phyloP scores from a whole-genome alignment of 1,139 yeast genomes.

The Lodderomyces pseudojiufengensis region DNA sequence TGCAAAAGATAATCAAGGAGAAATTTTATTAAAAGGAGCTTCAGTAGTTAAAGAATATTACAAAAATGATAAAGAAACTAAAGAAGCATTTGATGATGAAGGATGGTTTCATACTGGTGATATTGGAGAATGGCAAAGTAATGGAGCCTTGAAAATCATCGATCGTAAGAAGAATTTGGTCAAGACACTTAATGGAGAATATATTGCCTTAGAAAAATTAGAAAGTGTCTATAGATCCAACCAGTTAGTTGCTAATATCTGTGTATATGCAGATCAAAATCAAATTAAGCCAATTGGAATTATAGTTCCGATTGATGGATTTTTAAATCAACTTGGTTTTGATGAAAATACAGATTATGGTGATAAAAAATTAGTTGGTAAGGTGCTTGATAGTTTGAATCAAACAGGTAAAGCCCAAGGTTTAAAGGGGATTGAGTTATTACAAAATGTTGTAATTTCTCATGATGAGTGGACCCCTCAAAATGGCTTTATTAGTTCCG shows the following conservation, averaged over 20 bases:
- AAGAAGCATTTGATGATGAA: conserved; percentile 70
- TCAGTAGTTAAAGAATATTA: conserved; percentile 75
- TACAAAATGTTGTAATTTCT: conserved; percentile 72
- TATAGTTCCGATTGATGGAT: conserved; percentile 73
- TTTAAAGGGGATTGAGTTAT: conserved; percentile 78
- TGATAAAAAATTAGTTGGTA: conserved; percentile 54
- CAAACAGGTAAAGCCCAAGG: conserved; percentile 81
- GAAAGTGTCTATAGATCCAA: conserved; percentile 86
- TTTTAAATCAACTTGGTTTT: conserved; percentile 49
- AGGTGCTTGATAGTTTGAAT: conserved; percentile 57
- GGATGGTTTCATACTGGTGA: conserved; percentile 99
- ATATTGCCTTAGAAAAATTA: conserved; percentile 91
- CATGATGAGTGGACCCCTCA: conserved; percentile 99
- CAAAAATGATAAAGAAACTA: conserved; percentile 79
- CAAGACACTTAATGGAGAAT: conserved; percentile 95
- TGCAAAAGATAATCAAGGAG: conserved; percentile 93
- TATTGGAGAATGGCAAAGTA: conserved; percentile 86
- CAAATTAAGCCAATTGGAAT: conserved; percentile 92
- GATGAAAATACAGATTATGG: conserved; percentile 47
- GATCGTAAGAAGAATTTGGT: conserved; percentile 97
- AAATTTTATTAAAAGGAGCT: conserved; percentile 74
- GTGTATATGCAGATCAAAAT: conserved; percentile 87
- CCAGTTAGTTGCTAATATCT: conserved; percentile 69
- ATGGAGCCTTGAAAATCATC: conserved; percentile 77
- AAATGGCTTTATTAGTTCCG: conserved; percentile 88